Base-by-base conservation (phyloP, 352 stramenopile species). In the Albugo laibachii region DNA sequence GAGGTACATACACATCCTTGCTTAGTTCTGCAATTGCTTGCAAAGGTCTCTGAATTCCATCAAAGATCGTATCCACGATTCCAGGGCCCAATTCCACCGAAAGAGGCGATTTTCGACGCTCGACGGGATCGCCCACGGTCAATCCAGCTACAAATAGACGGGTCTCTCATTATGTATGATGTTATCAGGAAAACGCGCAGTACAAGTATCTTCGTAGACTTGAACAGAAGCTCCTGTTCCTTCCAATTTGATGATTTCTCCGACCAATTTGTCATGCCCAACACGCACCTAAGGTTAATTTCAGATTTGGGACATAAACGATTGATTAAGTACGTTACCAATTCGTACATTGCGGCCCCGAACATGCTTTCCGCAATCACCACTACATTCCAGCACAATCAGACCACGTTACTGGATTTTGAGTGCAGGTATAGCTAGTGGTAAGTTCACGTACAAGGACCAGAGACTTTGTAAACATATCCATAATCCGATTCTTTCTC, bases 11-110 rank as follows among this genome's bases (percentile, higher is more conserved):
- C 39, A 98, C 92, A 71, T 97, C 85, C 54, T 95, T 89, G 31
- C 66, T 80, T 45, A 91, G 58, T 41, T 87, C 68, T 50, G 85
- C 89, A 67, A 99, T 99, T 45, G 82, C 80, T 64, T 99, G 91
- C 45, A 99, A 66, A 27, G 96, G 96, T 56, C 96, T 89, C 66
- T 99, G 96, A 66, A 99, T 99, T 56, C 96, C 96, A 73, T 99
- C 96, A 54, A 99, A 99, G 73, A 99, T 99, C 48, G 96, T 98
- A 57, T 95, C 94, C 70, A 99, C 97, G 58, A 99, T 99, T 54
- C 96, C 96, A n/a, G 96, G 96, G 20, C 96, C 96, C 8, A 99
- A 79, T 57, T 98, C 94, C 21, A 99, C 94, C 2, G 88, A 98
- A 41, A 99, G 69, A 38, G 96, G 95, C 63, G 96, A 80, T 57